Conservation (phyloP, 768 basidiomycete genomes). For the Crepidotus variabilis region DNA sequence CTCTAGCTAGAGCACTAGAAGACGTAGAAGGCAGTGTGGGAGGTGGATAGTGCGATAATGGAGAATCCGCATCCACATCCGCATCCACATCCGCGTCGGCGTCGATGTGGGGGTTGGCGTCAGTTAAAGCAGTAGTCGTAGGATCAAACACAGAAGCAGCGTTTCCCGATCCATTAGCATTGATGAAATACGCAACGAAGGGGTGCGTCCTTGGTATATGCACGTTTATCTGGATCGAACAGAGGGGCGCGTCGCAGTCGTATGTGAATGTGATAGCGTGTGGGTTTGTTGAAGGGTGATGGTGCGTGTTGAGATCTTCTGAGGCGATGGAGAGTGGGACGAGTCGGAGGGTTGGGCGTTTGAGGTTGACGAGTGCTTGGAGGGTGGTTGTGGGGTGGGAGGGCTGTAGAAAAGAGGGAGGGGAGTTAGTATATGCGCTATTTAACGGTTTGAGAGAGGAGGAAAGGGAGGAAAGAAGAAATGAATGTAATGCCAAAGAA, state of each 20-base stretch:
- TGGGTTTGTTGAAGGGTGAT: conserved; percentile 34
- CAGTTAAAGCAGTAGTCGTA: too few relatives aligned
- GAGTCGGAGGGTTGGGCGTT: conserved; percentile 81
- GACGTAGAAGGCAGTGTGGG: conserved; percentile 20
- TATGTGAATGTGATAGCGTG: conserved; percentile 90
- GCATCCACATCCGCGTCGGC: too few relatives aligned
- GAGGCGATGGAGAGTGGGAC: conserved; percentile 53
- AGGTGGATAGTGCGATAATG: conserved; percentile 31
- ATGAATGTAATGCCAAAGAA: too few relatives aligned
- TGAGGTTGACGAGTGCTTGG: conserved; percentile 92
- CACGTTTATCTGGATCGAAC: conserved; percentile 75
- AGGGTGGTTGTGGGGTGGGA: conserved; percentile 88
- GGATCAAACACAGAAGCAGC: too few relatives aligned
- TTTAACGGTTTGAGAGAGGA: not conserved
- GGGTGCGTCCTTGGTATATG: conserved; percentile 65
- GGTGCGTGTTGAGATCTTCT: conserved; percentile 26
- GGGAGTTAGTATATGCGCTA: not conserved
- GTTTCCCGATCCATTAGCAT: too few relatives aligned
- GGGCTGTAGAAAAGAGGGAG: conserved; percentile 37
- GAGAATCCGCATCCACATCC: too few relatives aligned
- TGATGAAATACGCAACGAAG: not conserved
- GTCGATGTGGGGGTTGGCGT: too few relatives aligned
- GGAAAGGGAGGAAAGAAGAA: not conserved
- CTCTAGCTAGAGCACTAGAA: conserved; percentile 34
- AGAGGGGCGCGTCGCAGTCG: conserved; percentile 87